These are phyloP conservation scores for Haplographium delicatum DNA, from an alignment of 495 filamentous ascomycete species.

Conservation along the genomic window DNA sequence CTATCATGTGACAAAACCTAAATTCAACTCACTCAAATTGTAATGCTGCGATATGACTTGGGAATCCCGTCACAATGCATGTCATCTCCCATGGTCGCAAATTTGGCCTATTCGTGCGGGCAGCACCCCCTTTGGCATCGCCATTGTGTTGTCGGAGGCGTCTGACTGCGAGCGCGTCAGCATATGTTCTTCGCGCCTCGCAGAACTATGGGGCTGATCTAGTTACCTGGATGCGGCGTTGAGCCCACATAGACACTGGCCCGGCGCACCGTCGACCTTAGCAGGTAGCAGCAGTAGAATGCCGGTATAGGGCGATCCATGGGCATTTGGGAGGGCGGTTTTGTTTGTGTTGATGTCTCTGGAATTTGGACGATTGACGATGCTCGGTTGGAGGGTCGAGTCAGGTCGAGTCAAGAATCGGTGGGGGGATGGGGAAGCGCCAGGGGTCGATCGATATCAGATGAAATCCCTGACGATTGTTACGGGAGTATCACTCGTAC, in stretches of 20 bases:
- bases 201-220: not conserved
- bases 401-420: not conserved
- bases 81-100: conserved; percentile 92
- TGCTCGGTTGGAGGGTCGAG: too few relatives aligned
- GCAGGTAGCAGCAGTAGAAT: conserved; percentile 67
- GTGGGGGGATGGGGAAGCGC: not conserved
- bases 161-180: conserved; percentile 34
- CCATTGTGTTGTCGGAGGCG: conserved; percentile 92
- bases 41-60: conserved; percentile 75
- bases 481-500: too few relatives aligned
- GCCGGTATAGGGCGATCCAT: conserved; percentile 42
- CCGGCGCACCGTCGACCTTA: conserved; percentile 69
- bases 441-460: not conserved
- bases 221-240: conserved; percentile 68
- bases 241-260: conserved; percentile 78
- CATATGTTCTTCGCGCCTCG: too few relatives aligned
- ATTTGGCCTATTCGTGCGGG: conserved; percentile 57
- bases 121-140: conserved; percentile 68
- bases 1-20: not conserved
- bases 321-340: conserved; percentile 15
- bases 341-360: conserved; percentile 2
- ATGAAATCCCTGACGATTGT: too few relatives aligned
- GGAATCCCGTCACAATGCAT: conserved; percentile 82
- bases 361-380: too few relatives aligned
- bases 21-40: conserved; percentile 84